Base-by-base conservation (phyloP, 2,329 filamentous ascomycete genomes). In the Ceratocystiopsis brevicomis region DNA sequence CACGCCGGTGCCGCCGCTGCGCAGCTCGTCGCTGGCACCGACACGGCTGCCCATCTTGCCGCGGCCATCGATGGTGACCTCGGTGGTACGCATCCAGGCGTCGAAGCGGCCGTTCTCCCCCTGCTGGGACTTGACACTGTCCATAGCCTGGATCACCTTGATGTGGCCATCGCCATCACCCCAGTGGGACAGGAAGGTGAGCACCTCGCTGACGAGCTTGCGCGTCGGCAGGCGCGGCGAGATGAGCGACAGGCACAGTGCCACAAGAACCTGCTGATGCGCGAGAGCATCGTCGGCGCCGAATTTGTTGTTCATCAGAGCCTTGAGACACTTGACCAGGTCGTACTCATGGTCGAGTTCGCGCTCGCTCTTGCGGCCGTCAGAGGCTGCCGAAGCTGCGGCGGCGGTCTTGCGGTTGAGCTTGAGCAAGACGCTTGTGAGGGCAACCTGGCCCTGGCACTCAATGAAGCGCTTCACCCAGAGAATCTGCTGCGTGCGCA, bases 31-130 rank as follows among this genome's bases (percentile, higher is more conserved):
- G 55, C 86, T 95, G 32, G 90, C 90, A 50, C 90, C 90, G 25
- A 98, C 90, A 53, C 96, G 68, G 63, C 87, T 95, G 53, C 90
- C 90, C 86, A 98, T 95, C 70, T 96, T 98, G 53, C 90, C 90
- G 55, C 90, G 81, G 36, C 90, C 90, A 60, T 96, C 90, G 50
- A 95, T 78, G 1, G 88, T 96, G 53, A 96, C 88, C 62, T 96
- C 90, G 37, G 96, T 88, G 47, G 95, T 81, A 47, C 90, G 84
- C 84, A 98, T 94, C 90, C 90, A 98, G 35, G 87, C 79, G 60
- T 98, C 90, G 56, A 98, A 98, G 1, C 90, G 77, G 36, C 90
- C 88, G 61, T 92, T 95, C 59, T 96, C 90, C 48, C 80, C 81
- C 55, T 87, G 79, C 54, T 86, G 76, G 38, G 71, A 73, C 62